Percentiles rank a stretch among this genome's conserved stretches.
Conservation (phyloP, 1,284 basidiomycete species). For the Heterobasidion parviporum region DNA sequence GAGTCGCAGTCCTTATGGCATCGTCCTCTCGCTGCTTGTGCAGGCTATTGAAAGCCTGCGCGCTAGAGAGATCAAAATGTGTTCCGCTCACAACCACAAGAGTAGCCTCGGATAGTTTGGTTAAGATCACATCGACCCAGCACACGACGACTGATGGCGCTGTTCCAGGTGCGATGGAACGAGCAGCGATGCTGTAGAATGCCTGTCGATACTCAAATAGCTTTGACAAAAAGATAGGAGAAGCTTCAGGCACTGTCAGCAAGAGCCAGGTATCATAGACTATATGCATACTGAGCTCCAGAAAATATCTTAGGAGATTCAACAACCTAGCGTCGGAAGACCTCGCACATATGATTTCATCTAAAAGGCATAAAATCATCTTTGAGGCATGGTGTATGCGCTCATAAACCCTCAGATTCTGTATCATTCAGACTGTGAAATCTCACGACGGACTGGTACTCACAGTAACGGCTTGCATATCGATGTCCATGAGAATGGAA, state of each 20-base stretch:
- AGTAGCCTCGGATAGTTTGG: conserved; percentile 38
- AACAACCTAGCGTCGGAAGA: neutral
- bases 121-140: conserved; percentile 58
- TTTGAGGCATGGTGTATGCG: neutral
- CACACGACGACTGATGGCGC: conserved; percentile 33
- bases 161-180: conserved; percentile 14
- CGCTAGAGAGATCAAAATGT: conserved; percentile 8
- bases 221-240: conserved; percentile 19
- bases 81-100: conserved; percentile 26
- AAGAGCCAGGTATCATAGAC: neutral
- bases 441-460: neutral
- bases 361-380: neutral
- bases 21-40: conserved; percentile 37
- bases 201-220: conserved; percentile 43
- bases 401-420: neutral
- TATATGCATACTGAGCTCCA: neutral
- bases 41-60: conserved; percentile 23
- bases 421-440: neutral
- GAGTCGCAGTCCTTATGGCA: conserved; percentile 45
- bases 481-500: neutral
- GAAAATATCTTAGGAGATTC: neutral
- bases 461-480: neutral
- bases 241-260: conserved; percentile 10
- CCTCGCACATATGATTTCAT: neutral
- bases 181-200: conserved; percentile 35